Evolutionary conservation across 2,329 filamentous ascomycete genomes (phyloP), one percentile per base, ranked within the genome.

Genomic region (Fusarium piperis): DNA sequence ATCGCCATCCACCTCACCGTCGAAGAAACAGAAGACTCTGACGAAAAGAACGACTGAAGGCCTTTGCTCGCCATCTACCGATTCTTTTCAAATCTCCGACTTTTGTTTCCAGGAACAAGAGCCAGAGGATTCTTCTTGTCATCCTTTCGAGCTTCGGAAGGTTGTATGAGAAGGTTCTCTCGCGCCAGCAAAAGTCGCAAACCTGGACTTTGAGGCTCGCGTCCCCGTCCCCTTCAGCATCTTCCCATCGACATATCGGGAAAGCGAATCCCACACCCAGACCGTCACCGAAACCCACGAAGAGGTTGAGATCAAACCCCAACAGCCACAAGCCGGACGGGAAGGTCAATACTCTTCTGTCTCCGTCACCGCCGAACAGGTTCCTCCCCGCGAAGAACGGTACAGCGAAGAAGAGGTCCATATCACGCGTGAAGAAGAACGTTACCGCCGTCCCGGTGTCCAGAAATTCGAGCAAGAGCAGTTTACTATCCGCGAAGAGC

Each of bases 171-270:
- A 91, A 90, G 88, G 88, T 90, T 85, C 83, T 87, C 85, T 84
- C 82, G 85, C 90, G 86, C 86, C 84, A 84, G 83, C 78, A 91
- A 91, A 93, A 91, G 91, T 92, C 92, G 94, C 88, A 94, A 98
- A 94, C 89, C 95, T 98, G 95, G 95, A 98, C 94, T 98, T 97
- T 96, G 95, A 97, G 93, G 94, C 95, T 87, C 93, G 94, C 87
- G 93, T 98, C 87, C 94, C 95, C 89, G 96, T 98, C 87, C 95
- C 95, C 88, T 97, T 98, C 92, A 98, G 94, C 93, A 93, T 98
- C 93, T 98, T 98, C 91, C 95, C 95, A 89, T 97, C 94, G 86
- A 94, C 94, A 86, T 98, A 98, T 90, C 91, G 93, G 84, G 88
- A 87, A 83, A 83, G 82, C 80, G 83, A 82, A 74, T 77, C 78